Percentiles rank a stretch among this genome's conserved stretches.
phyloP scores from a whole-genome alignment of 768 basidiomycete species.

The Suillus lakei region DNA sequence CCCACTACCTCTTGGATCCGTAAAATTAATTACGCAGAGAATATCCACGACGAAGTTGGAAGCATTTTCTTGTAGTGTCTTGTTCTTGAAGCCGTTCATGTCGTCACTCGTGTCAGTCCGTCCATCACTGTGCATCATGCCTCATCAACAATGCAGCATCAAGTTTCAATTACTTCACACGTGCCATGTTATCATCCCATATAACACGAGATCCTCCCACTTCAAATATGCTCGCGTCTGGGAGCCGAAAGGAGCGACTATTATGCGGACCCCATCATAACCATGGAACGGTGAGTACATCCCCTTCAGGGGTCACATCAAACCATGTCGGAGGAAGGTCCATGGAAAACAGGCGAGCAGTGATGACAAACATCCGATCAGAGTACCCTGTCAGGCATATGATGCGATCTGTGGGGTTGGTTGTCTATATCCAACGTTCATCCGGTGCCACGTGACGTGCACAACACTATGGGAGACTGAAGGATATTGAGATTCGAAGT shows the following conservation, averaged over 20 bases:
- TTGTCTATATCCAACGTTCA: not conserved
- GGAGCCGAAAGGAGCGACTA: not conserved
- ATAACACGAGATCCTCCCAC: not conserved
- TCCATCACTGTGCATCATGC: too few species aligned
- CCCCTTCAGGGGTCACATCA: not conserved
- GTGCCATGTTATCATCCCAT: too few species aligned
- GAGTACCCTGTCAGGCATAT: not conserved
- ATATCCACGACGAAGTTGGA: too few species aligned
- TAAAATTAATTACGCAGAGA: too few species aligned
- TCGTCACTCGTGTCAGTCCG: too few species aligned
- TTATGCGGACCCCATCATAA: not conserved
- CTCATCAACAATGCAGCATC: too few species aligned
- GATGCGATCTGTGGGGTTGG: not conserved
- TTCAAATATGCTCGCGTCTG: not conserved
- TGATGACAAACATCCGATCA: not conserved
- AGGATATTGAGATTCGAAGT: not conserved
- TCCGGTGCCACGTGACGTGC: not conserved
- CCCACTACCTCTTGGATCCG: too few species aligned
- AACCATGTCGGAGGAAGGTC: not conserved
- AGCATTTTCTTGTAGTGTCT: too few species aligned
- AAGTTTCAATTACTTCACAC: too few species aligned
- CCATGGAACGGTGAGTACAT: not conserved
- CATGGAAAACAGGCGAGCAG: not conserved
- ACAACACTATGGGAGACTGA: not conserved
- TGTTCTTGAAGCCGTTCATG: too few species aligned